Evolutionary conservation across 495 filamentous ascomycete genomes (phyloP).

Genomic region (Rostrohypoxylon terebratum): DNA sequence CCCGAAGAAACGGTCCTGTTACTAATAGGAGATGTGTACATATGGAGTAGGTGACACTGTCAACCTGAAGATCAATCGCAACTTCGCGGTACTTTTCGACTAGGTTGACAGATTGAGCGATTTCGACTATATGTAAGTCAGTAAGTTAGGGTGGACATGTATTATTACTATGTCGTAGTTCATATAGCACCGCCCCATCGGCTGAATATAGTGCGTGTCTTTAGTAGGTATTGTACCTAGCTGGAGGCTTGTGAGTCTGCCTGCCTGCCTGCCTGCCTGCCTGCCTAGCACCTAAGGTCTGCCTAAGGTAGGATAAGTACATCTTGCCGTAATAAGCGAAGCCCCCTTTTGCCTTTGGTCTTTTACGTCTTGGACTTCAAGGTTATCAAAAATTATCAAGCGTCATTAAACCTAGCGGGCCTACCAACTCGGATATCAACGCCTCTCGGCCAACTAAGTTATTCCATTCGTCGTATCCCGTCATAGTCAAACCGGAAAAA

Average conservation of each 20-base stretch:
- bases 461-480: conserved; percentile 33
- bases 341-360: conserved; percentile 10
- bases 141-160: neutral
- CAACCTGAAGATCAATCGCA: conserved; percentile 38
- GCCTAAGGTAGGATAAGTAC: neutral
- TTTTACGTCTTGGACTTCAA: too few species aligned
- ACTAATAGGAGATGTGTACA: conserved; percentile 30
- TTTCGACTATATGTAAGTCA: conserved; percentile 19
- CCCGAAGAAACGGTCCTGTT: conserved; percentile 39
- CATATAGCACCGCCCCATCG: conserved; percentile 37
- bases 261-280: neutral
- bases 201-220: conserved; percentile 13
- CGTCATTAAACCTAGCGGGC: neutral
- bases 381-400: neutral
- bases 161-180: conserved; percentile 30
- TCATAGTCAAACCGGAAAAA: conserved; percentile 14
- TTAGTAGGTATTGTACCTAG: too few species aligned
- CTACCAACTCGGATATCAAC: conserved; percentile 12
- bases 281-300: neutral
- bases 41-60: conserved; percentile 46
- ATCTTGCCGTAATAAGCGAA: neutral
- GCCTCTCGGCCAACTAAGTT: conserved; percentile 7
- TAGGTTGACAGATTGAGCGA: conserved; percentile 28
- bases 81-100: neutral
- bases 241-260: neutral